Percentiles rank a stretch among this genome's conserved stretches.
Conservation (phyloP, 805 yeast genomes). For the Yarrowia sp. region DNA sequence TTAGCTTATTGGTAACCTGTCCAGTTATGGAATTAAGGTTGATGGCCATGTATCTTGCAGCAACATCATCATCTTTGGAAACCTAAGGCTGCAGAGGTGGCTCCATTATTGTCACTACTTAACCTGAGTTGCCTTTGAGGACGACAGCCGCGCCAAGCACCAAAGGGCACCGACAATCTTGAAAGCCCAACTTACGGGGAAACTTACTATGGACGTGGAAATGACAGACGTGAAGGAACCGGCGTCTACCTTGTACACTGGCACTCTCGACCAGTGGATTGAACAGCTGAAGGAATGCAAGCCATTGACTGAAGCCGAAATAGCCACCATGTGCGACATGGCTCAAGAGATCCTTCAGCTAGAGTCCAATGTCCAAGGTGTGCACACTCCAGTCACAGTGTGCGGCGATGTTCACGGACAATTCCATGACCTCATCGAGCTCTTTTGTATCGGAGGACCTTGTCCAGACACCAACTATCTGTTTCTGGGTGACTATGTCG, state of each 20-base stretch:
- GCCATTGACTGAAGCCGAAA: conserved; percentile 77
- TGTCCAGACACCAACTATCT: conserved; percentile 90
- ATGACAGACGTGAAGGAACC: conserved; percentile 21
- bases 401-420: conserved; percentile 98
- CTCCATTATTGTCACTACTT: background rate
- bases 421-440: conserved; percentile 92
- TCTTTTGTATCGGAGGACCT: conserved; percentile 93
- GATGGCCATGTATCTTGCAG: conserved; percentile 19
- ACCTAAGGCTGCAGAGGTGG: conserved; percentile 12
- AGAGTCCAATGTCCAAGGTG: conserved; percentile 94
- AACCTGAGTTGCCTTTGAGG: background rate
- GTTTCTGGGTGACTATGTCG: conserved; percentile 89
- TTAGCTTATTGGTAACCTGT: background rate
- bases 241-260: conserved; percentile 29
- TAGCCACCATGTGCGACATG: conserved; percentile 78
- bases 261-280: conserved; percentile 86
- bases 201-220: conserved; percentile 6
- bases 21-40: background rate
- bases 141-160: background rate
- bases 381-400: conserved; percentile 89
- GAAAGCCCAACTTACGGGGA: background rate
- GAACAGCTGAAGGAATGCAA: conserved; percentile 77
- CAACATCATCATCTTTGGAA: background rate
- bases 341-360: conserved; percentile 85
- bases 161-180: background rate